Evolutionary conservation across 2,329 filamentous ascomycete species (phyloP), one percentile per base, ranked within the genome.

Genomic region (Gaeumannomyces sp.): DNA sequence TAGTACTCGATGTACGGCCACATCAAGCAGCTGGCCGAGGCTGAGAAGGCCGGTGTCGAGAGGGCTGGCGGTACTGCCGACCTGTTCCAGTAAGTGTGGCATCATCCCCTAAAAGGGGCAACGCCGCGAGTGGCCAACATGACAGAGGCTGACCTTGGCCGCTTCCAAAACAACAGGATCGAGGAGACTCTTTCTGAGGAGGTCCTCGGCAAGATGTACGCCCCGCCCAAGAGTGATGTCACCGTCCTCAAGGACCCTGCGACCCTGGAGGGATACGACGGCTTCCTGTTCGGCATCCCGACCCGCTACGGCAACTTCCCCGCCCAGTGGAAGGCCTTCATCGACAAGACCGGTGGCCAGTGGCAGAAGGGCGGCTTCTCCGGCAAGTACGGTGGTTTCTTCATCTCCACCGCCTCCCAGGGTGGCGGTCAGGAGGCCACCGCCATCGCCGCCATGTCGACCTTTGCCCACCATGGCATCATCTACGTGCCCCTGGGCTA

Each of bases 291-390:
- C 72, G 95, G 95, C 70, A 95, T 98, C 76, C 95, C 95, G 66
- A 99, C 95, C 63, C 87, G 95, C 70, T 99, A 92, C 81, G 95
- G 95, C 72, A 98, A 96, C 87, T 97, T 97, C 85, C 93, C 94
- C 61, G 91, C 89, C 25, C 95, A 99, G 62, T 59, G 31, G 58
- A 63, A 77, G 78, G 74, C 87, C 58, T 94, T 93, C 84, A 96
- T 93, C 91, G 95, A 99, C 83, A 85, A 86, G 79, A 93, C 92
- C 29, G 94, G 94, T 73, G 83, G 85, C 71, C 90, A 95, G 78
- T 98, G 95, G 95, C 79, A 83, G 67, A 77, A 79, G 19, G 94
- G 94, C 68, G 87, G 82, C 70, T 93, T 85, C 83, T 87, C 83
- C 79, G 93, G 93, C 80, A 98, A 98, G 84, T 89, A 92, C 74